These are phyloP conservation scores for Pyrus bretschneideri DNA, from an alignment of 306 rosid species.

Conservation along the genomic window DNA sequence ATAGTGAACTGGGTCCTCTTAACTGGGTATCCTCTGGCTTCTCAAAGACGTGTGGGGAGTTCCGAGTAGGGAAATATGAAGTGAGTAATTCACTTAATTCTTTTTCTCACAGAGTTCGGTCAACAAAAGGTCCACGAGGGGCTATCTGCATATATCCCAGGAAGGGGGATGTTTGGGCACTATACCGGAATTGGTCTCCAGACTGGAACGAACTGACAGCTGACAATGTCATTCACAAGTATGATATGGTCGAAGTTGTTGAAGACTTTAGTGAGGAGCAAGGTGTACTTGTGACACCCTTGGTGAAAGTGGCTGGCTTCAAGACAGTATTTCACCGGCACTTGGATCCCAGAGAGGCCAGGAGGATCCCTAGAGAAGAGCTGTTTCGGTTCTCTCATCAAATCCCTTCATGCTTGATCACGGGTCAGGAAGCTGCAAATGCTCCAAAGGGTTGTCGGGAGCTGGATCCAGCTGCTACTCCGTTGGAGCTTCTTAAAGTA, in stretches of 20 bases:
- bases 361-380: constrained; percentile 59
- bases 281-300: constrained; percentile 65
- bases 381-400: constrained; percentile 79
- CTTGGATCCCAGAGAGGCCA: constrained; percentile 50
- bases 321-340: constrained; percentile 67
- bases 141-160: constrained; percentile 59
- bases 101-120: constrained; percentile 77
- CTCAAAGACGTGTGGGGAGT: constrained; percentile 67
- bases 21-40: constrained; percentile 70
- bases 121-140: constrained; percentile 55
- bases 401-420: constrained; percentile 60
- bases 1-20: constrained; percentile 46
- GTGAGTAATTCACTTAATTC: constrained; percentile 40
- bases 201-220: constrained; percentile 76
- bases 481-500: constrained; percentile 62
- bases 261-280: constrained; percentile 53
- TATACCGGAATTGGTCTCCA: constrained; percentile 80
- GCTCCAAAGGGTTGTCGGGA: constrained; percentile 92
- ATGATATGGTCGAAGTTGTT: constrained; percentile 80
- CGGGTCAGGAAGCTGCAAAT: constrained; percentile 64
- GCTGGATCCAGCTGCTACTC: constrained; percentile 89
- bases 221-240: constrained; percentile 55
- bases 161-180: constrained; percentile 92
- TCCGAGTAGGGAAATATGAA: constrained; percentile 53
- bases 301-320: constrained; percentile 89